Evolutionary conservation across 208 protist genomes (phyloP), one percentile per base, ranked within the genome.

Genomic region (Leishmania gerbilli): DNA sequence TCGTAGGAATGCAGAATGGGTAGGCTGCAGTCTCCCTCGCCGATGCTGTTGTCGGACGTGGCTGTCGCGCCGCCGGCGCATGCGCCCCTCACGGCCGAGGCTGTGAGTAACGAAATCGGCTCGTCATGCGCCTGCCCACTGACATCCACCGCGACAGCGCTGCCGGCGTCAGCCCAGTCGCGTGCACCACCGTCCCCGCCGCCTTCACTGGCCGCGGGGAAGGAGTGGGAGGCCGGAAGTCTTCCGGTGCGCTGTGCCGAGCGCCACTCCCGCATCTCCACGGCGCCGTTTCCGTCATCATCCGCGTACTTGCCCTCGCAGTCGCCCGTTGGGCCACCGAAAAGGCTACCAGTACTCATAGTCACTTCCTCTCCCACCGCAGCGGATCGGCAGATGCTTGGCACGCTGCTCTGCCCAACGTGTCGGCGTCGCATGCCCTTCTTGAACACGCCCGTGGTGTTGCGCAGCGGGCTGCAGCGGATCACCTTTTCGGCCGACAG

Each of bases 401-500:
- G 53, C 51, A 49, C 71, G 7, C 76, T 62, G 71, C 47, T 71
- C 69, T 79, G 76, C 21, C 71, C 71, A 24, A 9, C 51, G 1
- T 56, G 58, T 42, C 84, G 81, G 45, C 58, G 76, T n/a, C 81
- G 77, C 53, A 53, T 56, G 47, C 77, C 37, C 40, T 56, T 27
- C 47, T 69, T 55, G 21, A 56, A 64, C n/a, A 6, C 13, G 64
- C 68, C 68, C 40, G 49, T 75, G 24, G 74, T 79, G 76, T 81
- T 82, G 53, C 69, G 84, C 76, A 79, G 67, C 49, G 78, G 81
- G 37, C 84, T 60, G 13, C 77, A 77, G 0, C 56, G 80, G 11
- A 88, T 58, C 3, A 89, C 82, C 65, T 92, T 84, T 53, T 95
- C 91, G 15, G 91, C 89, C 9, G 88, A 86, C 76, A 92, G 86